Percentiles rank a stretch among this genome's conserved stretches.
phyloP scores from a whole-genome alignment of 2,329 filamentous ascomycete genomes.

The Penicillium sp. region DNA sequence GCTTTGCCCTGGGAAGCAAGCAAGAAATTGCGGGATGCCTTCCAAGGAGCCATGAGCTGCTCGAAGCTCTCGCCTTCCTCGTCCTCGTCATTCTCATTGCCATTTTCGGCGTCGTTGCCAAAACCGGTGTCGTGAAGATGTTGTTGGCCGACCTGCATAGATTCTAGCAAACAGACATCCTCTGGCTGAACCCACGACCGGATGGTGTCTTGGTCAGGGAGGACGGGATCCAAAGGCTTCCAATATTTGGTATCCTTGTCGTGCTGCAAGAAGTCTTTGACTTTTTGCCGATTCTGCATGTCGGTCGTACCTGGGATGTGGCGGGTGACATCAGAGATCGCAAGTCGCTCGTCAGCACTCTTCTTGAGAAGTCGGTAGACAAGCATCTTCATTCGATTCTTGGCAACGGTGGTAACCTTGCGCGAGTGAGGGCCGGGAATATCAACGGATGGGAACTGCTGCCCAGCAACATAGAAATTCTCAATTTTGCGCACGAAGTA shows the following conservation, averaged over 20 bases:
- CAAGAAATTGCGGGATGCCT: slow-evolving; percentile 93
- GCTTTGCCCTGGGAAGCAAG: slow-evolving; percentile 93
- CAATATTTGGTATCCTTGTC: slow-evolving; percentile 86
- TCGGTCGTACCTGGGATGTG: slow-evolving; percentile 93
- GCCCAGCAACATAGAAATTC: slow-evolving; percentile 86
- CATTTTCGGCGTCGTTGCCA: slow-evolving; percentile 67
- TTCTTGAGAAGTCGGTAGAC: slow-evolving; percentile 85
- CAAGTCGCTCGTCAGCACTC: slow-evolving; percentile 67
- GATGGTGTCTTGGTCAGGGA: slow-evolving; percentile 75
- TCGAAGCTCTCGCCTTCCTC: slow-evolving; percentile 76
- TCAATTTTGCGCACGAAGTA: slow-evolving; percentile 90
- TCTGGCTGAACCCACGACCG: slow-evolving; percentile 91
- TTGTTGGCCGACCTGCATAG: slow-evolving; percentile 94
- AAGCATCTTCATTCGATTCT: slow-evolving; percentile 95
- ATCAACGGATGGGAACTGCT: slow-evolving; percentile 88
- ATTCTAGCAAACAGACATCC: slow-evolving; percentile 90
- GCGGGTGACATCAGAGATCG: slow-evolving; percentile 81
- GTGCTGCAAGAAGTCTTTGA: slow-evolving; percentile 94
- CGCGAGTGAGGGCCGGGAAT: slow-evolving; percentile 91
- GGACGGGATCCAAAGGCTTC: slow-evolving; percentile 73
- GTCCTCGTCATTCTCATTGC: slow-evolving; percentile 63
- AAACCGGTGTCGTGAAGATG: slow-evolving; percentile 91
- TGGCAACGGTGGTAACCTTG: slow-evolving; percentile 94
- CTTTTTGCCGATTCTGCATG: slow-evolving; percentile 92
- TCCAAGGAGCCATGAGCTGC: slow-evolving; percentile 91